Percentiles rank a stretch among this genome's conserved stretches.
These are phyloP conservation scores for Parathielavia appendiculata DNA, from an alignment of 495 filamentous ascomycete species.

Conservation along the genomic window DNA sequence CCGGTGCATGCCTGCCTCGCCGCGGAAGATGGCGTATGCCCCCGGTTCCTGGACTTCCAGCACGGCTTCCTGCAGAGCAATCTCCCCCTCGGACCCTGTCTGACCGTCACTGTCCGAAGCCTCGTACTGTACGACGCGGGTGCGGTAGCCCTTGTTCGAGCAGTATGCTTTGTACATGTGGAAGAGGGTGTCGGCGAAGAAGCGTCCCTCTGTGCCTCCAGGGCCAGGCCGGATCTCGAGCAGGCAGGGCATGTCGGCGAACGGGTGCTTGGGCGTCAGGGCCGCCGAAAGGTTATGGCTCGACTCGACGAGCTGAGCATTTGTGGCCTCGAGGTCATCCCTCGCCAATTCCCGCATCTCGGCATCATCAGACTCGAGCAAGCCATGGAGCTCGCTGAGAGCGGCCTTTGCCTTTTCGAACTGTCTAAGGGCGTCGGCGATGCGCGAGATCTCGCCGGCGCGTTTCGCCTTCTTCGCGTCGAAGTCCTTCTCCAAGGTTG, in stretches of 20 bases:
- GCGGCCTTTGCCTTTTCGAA: constrained; percentile 58
- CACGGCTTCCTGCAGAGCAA: constrained; percentile 73
- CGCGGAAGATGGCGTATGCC: constrained; percentile 72
- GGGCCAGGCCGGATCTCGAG: constrained; percentile 89
- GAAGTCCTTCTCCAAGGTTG: constrained; percentile 58
- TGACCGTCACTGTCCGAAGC: constrained; percentile 52
- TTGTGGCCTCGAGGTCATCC: constrained; percentile 68
- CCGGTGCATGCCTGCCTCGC: constrained; percentile 88
- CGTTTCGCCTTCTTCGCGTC: constrained; percentile 69
- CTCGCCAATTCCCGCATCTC: constrained; percentile 61
- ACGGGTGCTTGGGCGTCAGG: constrained; percentile 84
- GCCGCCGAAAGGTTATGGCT: constrained; percentile 61
- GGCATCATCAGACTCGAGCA: constrained; percentile 47
- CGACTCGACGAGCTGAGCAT: constrained; percentile 52
- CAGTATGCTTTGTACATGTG: constrained; percentile 87
- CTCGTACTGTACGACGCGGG: constrained; percentile 50
- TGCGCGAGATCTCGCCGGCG: constrained; percentile 66
- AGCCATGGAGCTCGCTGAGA: constrained; percentile 47
- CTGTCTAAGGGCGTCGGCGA: constrained; percentile 63
- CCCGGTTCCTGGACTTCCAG: constrained; percentile 74
- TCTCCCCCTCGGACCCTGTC: constrained; percentile 51
- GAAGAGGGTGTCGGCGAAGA: constrained; percentile 82
- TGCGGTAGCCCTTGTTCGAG: constrained; percentile 46
- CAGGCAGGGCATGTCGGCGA: constrained; percentile 86
- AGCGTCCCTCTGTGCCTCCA: constrained; percentile 84